Evolutionary conservation across 192 early-diverging fungal genomes (phyloP), one percentile per base, ranked within the genome.

Genomic region (Paraglomus brasilianum): DNA sequence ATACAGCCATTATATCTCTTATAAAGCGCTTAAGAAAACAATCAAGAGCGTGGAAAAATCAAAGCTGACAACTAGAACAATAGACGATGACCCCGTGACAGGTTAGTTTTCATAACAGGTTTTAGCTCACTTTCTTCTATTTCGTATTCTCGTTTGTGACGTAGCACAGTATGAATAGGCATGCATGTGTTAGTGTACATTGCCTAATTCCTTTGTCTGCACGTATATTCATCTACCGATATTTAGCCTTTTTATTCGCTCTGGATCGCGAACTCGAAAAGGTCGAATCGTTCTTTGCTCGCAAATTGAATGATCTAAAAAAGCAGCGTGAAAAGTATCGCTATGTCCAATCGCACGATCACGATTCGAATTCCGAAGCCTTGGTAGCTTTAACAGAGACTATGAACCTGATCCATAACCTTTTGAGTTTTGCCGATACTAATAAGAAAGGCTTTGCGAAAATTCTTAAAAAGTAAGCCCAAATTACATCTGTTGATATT

Each of bases 191-290:
- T 6, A 40, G 65, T 5, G 15, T 39, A 53, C 30, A 53, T 44
- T 24, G 1, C 9, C 24, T 49, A 67, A 30, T 24, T 15, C 36
- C n/a, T 47, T 50, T 58, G 46, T 14, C 22, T 53, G 13, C 9
- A 49, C 30, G 11, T 15, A 69, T 15, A 8, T 15, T 13, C 5
- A 41, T 43, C 17, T 8, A 40, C 8, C 19, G 19, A 36, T 48
- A 47, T 43, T 80, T 80, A 76, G 85, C 83, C 13, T 93, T 93
- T 77, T 88, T 93, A 62, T 95, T 88, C 69, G 81, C 83, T 44
- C 77, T 95, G 50, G 93, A 95, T 65, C 80, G 92, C 71, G 93
- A 95, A 62, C 70, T 95, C 5, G 92, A 95, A 71, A 92, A 92
- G 77, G 86, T 92, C 75, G 89, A 94, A 49, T 76, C 78, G 8